Evolutionary conservation across 768 basidiomycete genomes (phyloP).

Genomic region (Asterophora parasitica): DNA sequence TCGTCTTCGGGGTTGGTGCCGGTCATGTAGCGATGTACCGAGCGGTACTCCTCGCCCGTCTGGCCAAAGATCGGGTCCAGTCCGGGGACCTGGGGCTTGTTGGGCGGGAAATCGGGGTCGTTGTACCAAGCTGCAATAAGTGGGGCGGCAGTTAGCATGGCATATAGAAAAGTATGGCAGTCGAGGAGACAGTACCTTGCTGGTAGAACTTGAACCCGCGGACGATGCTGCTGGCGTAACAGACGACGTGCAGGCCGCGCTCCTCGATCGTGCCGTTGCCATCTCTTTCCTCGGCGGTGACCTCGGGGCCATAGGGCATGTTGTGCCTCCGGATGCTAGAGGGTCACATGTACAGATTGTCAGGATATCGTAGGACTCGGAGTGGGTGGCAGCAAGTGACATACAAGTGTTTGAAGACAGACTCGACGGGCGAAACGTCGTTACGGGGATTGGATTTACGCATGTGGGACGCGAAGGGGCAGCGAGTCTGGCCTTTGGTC

Average conservation of each 20-base stretch:
- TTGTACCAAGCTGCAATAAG: constrained; percentile 10
- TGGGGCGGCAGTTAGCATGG: not conserved
- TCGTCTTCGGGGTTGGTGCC: constrained; percentile 9
- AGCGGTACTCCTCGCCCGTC: constrained; percentile 5
- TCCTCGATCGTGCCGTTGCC: constrained; percentile 1
- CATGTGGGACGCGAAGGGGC: constrained; percentile 17
- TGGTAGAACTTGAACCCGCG: constrained; percentile 15
- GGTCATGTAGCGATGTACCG: constrained; percentile 8
- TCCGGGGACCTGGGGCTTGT: constrained; percentile 12
- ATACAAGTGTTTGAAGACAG: constrained; percentile 11
- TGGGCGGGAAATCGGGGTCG: constrained; percentile 11
- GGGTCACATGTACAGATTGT: not conserved
- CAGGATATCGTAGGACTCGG: not conserved
- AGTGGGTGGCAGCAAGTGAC: not conserved
- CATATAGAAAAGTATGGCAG: constrained; percentile 1
- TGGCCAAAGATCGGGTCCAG: constrained; percentile 15
- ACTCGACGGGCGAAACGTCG: constrained; percentile 10
- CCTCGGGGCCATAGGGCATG: constrained; percentile 11
- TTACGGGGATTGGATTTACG: constrained; percentile 18
- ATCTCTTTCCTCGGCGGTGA: constrained; percentile 7
- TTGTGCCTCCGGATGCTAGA: constrained; percentile 10
- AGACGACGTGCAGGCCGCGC: constrained; percentile 14
- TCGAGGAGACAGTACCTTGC: not conserved
- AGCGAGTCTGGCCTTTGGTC: constrained; percentile 7
- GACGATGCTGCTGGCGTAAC: constrained; percentile 16